Evolutionary conservation across 2,329 filamentous ascomycete genomes (phyloP), one percentile per base, ranked within the genome.

Genomic region (Fusarium sp.): DNA sequence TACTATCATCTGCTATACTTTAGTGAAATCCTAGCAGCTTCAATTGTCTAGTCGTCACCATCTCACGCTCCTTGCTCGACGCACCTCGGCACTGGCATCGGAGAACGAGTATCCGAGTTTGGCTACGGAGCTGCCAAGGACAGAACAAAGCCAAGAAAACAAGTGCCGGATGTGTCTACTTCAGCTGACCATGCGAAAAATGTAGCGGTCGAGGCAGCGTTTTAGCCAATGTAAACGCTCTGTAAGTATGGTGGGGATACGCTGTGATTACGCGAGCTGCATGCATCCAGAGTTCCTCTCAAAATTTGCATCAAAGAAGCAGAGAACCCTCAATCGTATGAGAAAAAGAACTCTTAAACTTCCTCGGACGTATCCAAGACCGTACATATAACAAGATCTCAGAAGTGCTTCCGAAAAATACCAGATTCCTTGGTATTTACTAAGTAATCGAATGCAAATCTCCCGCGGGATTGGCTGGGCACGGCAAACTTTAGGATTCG

Each of bases 391-490:
- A 38, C 7, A 38, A 42, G 54, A 57, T 22, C 15, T 18, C 54
- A 57, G 29, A 57, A 31, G 6, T 57, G n/a, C 3, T 2, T 18
- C 42, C 54, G 54, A 57, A 31, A 36, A 13, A 50, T 15, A 17
- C 15, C 8, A 18, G 9, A 53, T 53, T 53, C 5, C 33, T 53
- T 39, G 22, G 33, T 53, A 13, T 17, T 36, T 36, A 36, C 33
- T 9, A 9, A 13, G 18, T 5, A 9, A 8, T 27, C 13, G 13
- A 3, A 2, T 55, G 20, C 1, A 17, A 29, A 44, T 56, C 36
- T 60, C 57, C 57, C 47, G 57, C 57, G 57, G 57, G 57, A 55
- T 27, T 55, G 22, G 38, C 57, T 60, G 18, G 57, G 57, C 57
- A 33, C 18, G 36, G 20, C 33, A 18, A 36, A 36, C 7, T 18